Percentiles rank a stretch among this genome's conserved stretches.
phyloP scores from a whole-genome alignment of 805 yeast genomes.

The Cyberlindnera xishuangbannaensis region DNA sequence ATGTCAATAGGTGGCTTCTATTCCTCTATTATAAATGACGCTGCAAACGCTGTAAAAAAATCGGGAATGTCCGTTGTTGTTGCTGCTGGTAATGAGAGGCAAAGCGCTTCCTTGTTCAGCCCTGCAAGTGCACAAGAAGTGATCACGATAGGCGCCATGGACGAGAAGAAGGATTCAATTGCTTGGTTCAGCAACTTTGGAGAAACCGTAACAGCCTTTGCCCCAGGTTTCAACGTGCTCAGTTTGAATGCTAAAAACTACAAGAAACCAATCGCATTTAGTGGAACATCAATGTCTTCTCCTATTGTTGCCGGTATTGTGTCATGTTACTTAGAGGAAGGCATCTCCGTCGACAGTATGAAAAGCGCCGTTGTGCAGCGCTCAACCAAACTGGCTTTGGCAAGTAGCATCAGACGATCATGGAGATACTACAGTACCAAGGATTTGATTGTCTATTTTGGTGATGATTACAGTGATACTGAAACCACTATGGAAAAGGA shows the following conservation, averaged over 20 bases:
- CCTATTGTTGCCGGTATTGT: constrained; percentile 65
- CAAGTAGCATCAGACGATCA: constrained; percentile 2
- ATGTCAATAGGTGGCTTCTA: constrained; percentile 72
- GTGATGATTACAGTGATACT: too few species aligned
- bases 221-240: constrained; percentile 67
- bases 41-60: constrained; percentile 65
- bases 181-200: constrained; percentile 90
- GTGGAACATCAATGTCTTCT: constrained; percentile 82
- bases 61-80: constrained; percentile 66
- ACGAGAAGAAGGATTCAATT: constrained; percentile 59
- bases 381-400: constrained; percentile 32
- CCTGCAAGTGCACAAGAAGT: constrained; percentile 75
- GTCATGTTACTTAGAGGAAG: constrained; percentile 50
- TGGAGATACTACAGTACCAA: constrained; percentile 13
- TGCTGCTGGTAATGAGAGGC: constrained; percentile 82
- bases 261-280: constrained; percentile 27
- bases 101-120: constrained; percentile 71
- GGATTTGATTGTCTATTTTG: constrained; percentile 11
- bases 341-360: constrained; percentile 37
- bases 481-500: too few species aligned
- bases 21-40: constrained; percentile 61
- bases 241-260: constrained; percentile 39
- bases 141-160: constrained; percentile 83
- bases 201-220: constrained; percentile 72
- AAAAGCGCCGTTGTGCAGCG: constrained; percentile 34